Evolutionary conservation across 176 grass and related monocot species (phyloP).

Genomic region (Dendrocalamus sinicus): DNA sequence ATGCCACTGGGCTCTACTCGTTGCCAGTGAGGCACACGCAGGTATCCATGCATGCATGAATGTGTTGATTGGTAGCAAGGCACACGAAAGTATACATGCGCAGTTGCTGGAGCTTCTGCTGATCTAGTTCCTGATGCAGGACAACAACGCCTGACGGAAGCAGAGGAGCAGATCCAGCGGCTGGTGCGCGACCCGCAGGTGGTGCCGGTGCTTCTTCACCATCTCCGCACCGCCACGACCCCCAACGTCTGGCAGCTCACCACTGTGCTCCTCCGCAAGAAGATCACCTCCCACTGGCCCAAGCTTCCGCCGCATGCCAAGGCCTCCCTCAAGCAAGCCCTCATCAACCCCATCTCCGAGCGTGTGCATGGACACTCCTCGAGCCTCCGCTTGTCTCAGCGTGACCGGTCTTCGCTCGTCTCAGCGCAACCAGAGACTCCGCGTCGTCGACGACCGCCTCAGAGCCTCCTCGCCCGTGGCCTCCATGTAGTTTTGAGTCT

Average conservation of each 20-base stretch:
- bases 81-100: constrained; percentile 14
- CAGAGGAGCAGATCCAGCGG: constrained; percentile 98
- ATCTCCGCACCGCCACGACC: constrained; percentile 97
- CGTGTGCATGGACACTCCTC: too few relatives aligned
- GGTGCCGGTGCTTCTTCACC: constrained; percentile 89
- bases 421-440: too few relatives aligned
- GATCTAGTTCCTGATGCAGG: constrained; percentile 97
- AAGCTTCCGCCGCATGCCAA: constrained; percentile 78
- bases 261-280: constrained; percentile 97
- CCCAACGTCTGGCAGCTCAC: constrained; percentile 90
- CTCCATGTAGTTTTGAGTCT: too few relatives aligned
- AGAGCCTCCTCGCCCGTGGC: too few relatives aligned
- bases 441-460: too few relatives aligned
- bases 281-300: constrained; percentile 90
- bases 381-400: too few relatives aligned
- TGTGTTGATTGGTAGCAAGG: too few relatives aligned
- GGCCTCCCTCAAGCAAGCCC: constrained; percentile 75
- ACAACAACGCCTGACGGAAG: constrained; percentile 98
- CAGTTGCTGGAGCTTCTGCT: constrained; percentile 89
- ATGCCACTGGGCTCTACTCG: too few relatives aligned
- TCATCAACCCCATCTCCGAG: constrained; percentile 71
- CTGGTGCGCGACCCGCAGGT: constrained; percentile 82
- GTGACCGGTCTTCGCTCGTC: too few relatives aligned
- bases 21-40: too few relatives aligned
- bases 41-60: too few relatives aligned